phyloP scores from a whole-genome alignment of 305 asterid genomes.

The Fraxinus angustifolia region DNA sequence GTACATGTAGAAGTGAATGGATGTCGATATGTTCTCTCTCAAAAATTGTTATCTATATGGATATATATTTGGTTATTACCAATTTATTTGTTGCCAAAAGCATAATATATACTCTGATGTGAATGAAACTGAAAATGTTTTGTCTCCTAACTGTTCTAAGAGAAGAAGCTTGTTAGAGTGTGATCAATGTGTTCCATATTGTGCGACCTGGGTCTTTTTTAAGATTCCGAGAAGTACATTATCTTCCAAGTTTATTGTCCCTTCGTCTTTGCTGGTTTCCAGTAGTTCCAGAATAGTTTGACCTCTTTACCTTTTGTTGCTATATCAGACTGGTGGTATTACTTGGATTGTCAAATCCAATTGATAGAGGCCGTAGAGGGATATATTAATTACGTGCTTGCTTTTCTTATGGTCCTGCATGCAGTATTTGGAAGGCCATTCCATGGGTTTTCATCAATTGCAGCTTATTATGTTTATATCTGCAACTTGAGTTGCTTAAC shows the following conservation, averaged over 20 bases:
- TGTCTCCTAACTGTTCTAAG: not conserved
- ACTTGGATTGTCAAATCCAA: not conserved
- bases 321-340: not conserved
- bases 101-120: slow-evolving; percentile 5
- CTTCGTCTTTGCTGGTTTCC: not conserved
- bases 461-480: not conserved
- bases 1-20: slow-evolving; percentile 4
- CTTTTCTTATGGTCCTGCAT: not conserved
- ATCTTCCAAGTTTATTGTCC: not conserved
- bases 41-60: slow-evolving; percentile 3
- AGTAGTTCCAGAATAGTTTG: not conserved
- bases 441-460: not conserved
- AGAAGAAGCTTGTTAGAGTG: not conserved
- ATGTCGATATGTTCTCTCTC: not conserved
- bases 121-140: not conserved
- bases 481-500: not conserved
- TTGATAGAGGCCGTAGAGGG: not conserved
- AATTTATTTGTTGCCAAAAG: not conserved
- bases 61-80: slow-evolving; percentile 3
- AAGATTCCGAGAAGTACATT: not conserved
- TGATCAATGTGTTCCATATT: not conserved
- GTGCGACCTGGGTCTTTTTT: not conserved
- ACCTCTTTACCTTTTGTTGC: not conserved
- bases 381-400: not conserved
- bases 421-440: not conserved